Percentiles rank a stretch among this genome's conserved stretches.
These are phyloP conservation scores for Dendrocalamus latiflorus DNA, from an alignment of 202 grass and related monocot genomes.

Conservation along the genomic window DNA sequence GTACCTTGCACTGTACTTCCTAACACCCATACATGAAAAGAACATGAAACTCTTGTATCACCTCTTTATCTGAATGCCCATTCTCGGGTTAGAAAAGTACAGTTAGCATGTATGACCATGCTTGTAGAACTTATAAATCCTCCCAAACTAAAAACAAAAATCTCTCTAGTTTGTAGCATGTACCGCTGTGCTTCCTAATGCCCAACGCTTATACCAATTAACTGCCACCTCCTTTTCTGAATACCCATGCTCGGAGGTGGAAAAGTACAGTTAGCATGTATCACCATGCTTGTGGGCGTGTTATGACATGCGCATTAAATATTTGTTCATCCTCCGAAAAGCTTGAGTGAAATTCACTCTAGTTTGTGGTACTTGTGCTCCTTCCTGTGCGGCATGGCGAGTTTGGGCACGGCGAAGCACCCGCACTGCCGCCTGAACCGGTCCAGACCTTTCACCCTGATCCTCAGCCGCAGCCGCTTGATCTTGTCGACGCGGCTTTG, in stretches of 20 bases:
- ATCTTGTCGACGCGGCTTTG: constrained; percentile 42
- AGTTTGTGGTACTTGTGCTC: constrained; percentile 32
- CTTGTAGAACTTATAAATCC: background rate
- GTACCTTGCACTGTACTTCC: background rate
- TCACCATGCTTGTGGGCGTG: background rate
- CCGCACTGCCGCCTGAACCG: constrained; percentile 36
- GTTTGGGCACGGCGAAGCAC: constrained; percentile 53
- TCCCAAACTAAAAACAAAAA: background rate
- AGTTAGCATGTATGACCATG: background rate
- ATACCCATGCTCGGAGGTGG: background rate
- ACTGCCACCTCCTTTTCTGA: background rate
- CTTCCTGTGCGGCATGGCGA: constrained; percentile 23
- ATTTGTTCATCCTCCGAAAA: background rate
- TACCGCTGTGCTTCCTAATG: background rate
- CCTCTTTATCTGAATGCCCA: background rate
- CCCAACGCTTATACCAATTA: background rate
- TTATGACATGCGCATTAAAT: background rate
- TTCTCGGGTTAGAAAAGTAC: background rate
- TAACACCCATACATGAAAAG: background rate
- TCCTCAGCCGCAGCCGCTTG: constrained; percentile 44
- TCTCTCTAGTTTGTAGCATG: background rate
- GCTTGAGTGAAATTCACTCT: constrained; percentile 5
- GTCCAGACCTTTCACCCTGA: constrained; percentile 54
- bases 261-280: background rate
- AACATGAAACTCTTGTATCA: background rate